Base-by-base conservation (phyloP, 169 alveolate species). In the Hammondia hammondi region DNA sequence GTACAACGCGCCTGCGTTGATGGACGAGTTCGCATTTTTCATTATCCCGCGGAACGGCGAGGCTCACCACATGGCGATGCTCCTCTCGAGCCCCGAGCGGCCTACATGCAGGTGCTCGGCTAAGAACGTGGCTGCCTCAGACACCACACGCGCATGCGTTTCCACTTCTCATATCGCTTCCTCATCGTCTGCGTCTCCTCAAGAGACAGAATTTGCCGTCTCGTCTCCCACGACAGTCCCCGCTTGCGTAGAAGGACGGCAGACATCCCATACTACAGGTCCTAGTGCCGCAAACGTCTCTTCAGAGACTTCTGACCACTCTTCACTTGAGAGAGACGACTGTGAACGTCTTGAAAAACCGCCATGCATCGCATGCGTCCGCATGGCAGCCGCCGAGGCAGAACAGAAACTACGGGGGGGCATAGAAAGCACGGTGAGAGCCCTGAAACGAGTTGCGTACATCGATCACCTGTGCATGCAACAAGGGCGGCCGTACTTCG, bases 391-490 rank as follows among this genome's bases (percentile, higher is more conserved):
- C 2, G 48, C 52, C 52, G 88, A 12, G 29, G 61, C 88, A n/a
- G 88, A 32, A 56, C n/a, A 10, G 35, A n/a, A 81, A 32, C 88
- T 81, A 21, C 27, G 19, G n/a, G 61, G 27, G 27, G 7, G n/a
- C 45, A 43, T 81, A 10, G 67, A 32, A 19, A 9, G 35, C 45
- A 56, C 57, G 1, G 1, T 81, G 67, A 32, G 37, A 56, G 1
- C 39, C 21, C 45, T 81, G 6, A 32, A 43, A 29, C 52, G 88
- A 81, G n/a, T 10, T n/a, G 88, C 14, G n/a, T 81, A 81, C 88
- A 29, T 81, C 67, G 88, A 81, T 12, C 67, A 81, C 57, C 88
- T 81, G 45, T 81, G 88, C 56, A 32, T 81, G 48, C 67, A 81
- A n/a, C 52, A 29, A 56, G 88, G 88, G 14, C n/a, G 48, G 61